Conservation (phyloP, 441 rosid species). For the Erodium chrysanthum region DNA sequence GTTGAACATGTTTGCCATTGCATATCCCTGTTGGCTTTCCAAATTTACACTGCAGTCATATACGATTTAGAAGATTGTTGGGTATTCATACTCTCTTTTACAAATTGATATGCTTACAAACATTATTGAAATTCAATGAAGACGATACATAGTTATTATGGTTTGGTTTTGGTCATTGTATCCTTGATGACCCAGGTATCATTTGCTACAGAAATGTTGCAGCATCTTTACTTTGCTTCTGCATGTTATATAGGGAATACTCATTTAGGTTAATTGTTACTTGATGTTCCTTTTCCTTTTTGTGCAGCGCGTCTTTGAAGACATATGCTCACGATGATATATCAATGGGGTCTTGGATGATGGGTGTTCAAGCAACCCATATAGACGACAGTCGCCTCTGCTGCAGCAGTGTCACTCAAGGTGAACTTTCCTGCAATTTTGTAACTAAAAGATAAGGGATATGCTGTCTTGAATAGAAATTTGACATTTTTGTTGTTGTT, state of each 20-base stretch:
- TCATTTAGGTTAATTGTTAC: background rate
- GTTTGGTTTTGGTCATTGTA: background rate
- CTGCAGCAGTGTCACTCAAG: conserved; percentile 81
- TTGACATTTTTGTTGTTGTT: conserved; percentile 19
- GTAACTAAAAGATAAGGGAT: background rate
- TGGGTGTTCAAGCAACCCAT: conserved; percentile 77
- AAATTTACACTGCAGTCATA: no score
- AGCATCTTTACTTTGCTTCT: background rate
- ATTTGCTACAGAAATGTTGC: background rate
- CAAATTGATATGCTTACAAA: background rate
- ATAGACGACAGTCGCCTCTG: conserved; percentile 83
- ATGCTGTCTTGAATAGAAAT: no score
- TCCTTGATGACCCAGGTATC: background rate
- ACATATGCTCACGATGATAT: conserved; percentile 73
- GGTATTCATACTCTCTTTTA: no score
- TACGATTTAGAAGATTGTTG: no score
- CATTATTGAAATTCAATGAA: background rate
- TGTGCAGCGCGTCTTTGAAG: conserved; percentile 79
- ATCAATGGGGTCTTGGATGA: conserved; percentile 94
- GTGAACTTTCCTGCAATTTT: conserved; percentile 26
- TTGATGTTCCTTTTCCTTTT: conserved; percentile 1
- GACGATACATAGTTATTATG: background rate
- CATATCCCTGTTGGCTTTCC: no score
- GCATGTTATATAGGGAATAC: background rate
- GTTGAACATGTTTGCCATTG: background rate